phyloP scores from a whole-genome alignment of 2,329 filamentous ascomycete genomes.

The Endoconidiophora polonica region DNA sequence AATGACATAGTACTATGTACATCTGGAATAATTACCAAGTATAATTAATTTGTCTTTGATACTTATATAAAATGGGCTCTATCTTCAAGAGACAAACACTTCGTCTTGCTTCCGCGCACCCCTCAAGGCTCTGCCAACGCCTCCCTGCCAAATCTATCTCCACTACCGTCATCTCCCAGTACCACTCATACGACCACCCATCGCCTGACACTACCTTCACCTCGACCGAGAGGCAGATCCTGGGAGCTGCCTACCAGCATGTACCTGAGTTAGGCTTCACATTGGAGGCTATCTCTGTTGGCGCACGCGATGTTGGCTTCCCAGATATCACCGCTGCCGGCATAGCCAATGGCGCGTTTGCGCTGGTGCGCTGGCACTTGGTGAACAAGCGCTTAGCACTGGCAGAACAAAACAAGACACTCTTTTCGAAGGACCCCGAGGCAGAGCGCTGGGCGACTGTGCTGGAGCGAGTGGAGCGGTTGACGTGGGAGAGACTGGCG shows the following conservation, averaged over 20 bases:
- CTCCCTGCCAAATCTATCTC: not conserved
- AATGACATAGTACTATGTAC: no score
- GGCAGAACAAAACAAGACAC: constrained; percentile 22
- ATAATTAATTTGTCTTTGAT: not conserved
- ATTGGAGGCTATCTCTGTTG: constrained; percentile 50
- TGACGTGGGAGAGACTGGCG: constrained; percentile 62
- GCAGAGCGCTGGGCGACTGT: constrained; percentile 27
- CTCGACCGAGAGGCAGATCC: constrained; percentile 54
- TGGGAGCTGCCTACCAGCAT: constrained; percentile 63
- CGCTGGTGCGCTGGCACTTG: constrained; percentile 65
- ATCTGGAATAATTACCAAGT: not conserved
- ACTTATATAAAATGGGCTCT: not conserved
- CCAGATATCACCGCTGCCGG: constrained; percentile 73
- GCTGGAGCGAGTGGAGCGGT: constrained; percentile 46
- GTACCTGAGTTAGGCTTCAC: constrained; percentile 77
- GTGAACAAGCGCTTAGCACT: constrained; percentile 47
- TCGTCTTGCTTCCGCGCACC: not conserved
- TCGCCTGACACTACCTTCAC: constrained; percentile 46
- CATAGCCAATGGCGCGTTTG: constrained; percentile 64
- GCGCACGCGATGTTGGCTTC: constrained; percentile 71
- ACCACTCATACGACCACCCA: constrained; percentile 59
- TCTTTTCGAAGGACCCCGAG: constrained; percentile 22
- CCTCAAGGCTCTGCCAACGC: not conserved
- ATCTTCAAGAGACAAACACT: not conserved
- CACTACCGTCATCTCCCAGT: constrained; percentile 20